Conservation (phyloP, 2,329 filamentous ascomycete genomes). For the Cordyceps sp. region DNA sequence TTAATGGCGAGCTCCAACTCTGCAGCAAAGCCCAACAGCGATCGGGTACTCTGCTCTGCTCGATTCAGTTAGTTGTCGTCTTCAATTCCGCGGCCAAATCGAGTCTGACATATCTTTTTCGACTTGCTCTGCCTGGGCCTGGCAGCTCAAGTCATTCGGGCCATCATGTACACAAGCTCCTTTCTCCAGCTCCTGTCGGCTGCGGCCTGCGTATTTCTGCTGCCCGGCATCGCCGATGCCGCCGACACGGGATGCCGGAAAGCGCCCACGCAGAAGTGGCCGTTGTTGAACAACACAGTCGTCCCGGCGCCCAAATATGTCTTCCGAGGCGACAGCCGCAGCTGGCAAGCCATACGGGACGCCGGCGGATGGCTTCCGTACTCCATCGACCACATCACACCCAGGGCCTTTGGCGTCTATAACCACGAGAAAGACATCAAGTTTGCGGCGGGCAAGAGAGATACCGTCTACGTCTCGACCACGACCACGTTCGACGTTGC, state of each 20-base stretch:
- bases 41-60: too few relatives aligned
- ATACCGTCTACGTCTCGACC: conserved; percentile 1
- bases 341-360: background rate
- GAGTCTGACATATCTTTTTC: too few relatives aligned
- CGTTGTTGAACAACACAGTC: background rate
- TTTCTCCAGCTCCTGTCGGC: background rate
- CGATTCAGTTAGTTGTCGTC: too few relatives aligned
- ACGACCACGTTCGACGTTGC: background rate
- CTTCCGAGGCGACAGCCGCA: background rate
- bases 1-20: too few relatives aligned
- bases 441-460: background rate
- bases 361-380: background rate
- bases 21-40: too few relatives aligned
- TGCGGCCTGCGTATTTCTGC: background rate
- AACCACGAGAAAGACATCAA: background rate
- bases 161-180: background rate
- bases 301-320: background rate
- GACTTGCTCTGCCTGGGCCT: too few relatives aligned
- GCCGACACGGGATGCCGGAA: background rate
- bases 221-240: background rate
- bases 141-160: too few relatives aligned
- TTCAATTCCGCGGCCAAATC: too few relatives aligned
- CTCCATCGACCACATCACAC: background rate
- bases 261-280: background rate
- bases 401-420: background rate